Evolutionary conservation across 192 early-diverging fungal species (phyloP), one percentile per base, ranked within the genome.

Genomic region (Ramicandelaber brevisporus): DNA sequence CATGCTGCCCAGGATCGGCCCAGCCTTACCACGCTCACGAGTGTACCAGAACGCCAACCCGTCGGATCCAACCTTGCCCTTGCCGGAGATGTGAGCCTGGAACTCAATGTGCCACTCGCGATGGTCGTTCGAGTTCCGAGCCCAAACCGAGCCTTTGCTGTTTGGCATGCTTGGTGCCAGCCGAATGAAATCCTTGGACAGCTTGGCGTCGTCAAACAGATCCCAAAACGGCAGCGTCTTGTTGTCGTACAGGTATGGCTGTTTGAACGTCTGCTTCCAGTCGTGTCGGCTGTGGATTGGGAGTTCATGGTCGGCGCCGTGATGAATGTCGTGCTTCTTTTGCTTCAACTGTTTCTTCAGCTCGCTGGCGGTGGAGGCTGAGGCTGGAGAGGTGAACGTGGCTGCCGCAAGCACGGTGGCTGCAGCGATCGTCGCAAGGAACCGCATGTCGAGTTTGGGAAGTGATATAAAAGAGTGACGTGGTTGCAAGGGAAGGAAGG

Each of bases 41-140:
- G 72, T 63, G 36, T 85, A 85, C 80, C 80, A 85, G 30, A 85
- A 64, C 14, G 73, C 80, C 3, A 85, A 31, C 0, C 80, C 80
- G 16, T 68, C 54, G 12, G 73, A 76, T 16, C 80, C 80, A 17
- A 54, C 34, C 21, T 53, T 39, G 14, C 53, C 48, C 6, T 53
- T 53, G 4, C 80, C 80, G 17, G 31, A 47, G 5, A 68, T 58
- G 11, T 32, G 43, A 37, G 80, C 61, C 6, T 62, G 37, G 28
- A 80, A 49, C 21, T 70, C 56, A 13, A 70, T 63, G 30, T 73
- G 57, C 77, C 77, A 85, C 22, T 74, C 64, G 37, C 54, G 45
- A 53, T 80, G 46, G 8, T 44, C 28, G 30, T 80, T 80, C 0
- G 62, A 50, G 0, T 38, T 21, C 2, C 30, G 37, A 4, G 65